Evolutionary conservation across 495 filamentous ascomycete species (phyloP), one percentile per base, ranked within the genome.

Genomic region (Penicillium desertorum): DNA sequence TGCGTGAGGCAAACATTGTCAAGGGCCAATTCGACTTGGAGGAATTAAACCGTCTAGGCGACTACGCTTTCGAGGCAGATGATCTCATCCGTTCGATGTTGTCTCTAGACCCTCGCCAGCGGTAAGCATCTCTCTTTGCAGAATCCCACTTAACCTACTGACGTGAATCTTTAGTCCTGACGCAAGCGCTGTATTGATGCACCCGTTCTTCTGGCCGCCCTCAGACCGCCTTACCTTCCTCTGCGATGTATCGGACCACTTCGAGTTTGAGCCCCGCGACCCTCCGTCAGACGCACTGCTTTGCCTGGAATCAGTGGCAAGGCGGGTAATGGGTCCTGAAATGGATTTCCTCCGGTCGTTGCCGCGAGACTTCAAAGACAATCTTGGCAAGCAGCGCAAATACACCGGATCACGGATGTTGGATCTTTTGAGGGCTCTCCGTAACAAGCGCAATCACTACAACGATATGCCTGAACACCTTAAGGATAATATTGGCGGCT

Each of bases 391-490:
- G 74, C 95, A 98, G 74, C 83, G 95, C 66, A 97, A 96, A 68
- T 98, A 98, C 70, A 92, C 88, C 3, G 92, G 91, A 0, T 79
- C 80, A 0, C 83, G 83, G 44, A 81, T 98, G 70, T 73, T 98
- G 49, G 94, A 98, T 75, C 76, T 98, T 20, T 72, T 98, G 22
- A 84, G 94, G 6, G 95, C 91, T 9, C 74, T 98, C 57, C 79
- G 94, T n/a, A 98, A 98, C 69, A 98, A 98, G 80, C 86, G 87
- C 58, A 89, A 94, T 58, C 93, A 98, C 71, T 95, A 93, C 71
- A 88, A 96, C 58, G 89, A 97, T 60, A 86, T 98, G 83, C 83
- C 88, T 10, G 87, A 90, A 10, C 69, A 84, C 44, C 81, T 96
- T 56, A 91, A 92, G 76, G 72, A 78, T 27, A 80, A 86, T 62